These are phyloP conservation scores for Amoeboaphelidium occidentale DNA, from an alignment of 371 early-diverging fungal genomes.

Conservation along the genomic window DNA sequence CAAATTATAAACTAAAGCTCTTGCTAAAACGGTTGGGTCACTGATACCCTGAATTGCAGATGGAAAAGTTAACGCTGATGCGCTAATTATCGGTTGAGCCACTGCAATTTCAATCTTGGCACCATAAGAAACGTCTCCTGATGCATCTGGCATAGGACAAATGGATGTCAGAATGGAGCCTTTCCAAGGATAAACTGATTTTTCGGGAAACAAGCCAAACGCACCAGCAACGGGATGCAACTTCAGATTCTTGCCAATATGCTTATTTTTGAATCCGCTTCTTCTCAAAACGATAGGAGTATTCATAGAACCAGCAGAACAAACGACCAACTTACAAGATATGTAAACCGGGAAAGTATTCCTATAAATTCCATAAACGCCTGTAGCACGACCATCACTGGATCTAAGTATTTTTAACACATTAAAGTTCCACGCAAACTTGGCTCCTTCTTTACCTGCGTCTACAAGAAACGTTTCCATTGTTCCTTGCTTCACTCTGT, in stretches of 20 bases:
- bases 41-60: no score
- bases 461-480: constrained; percentile 38
- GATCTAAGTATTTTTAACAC: constrained; percentile 24
- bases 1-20: no score
- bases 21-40: no score
- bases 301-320: constrained; percentile 35
- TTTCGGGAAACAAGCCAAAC: constrained; percentile 33
- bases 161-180: constrained; percentile 50
- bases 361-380: neutral
- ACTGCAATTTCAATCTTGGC: constrained; percentile 38
- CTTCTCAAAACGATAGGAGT: constrained; percentile 34
- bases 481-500: constrained; percentile 39
- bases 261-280: constrained; percentile 31
- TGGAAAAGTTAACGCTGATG: no score
- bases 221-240: constrained; percentile 33
- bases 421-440: constrained; percentile 28
- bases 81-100: constrained; percentile 22
- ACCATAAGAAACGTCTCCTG: constrained; percentile 33
- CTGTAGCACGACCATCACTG: constrained; percentile 13
- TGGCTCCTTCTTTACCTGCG: constrained; percentile 28
- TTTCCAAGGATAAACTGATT: constrained; percentile 17
- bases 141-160: constrained; percentile 21
- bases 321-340: constrained; percentile 28
- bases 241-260: constrained; percentile 37
- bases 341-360: constrained; percentile 9